These are phyloP conservation scores for Nothophoma quercina DNA, from an alignment of 2,329 filamentous ascomycete species.

Conservation along the genomic window DNA sequence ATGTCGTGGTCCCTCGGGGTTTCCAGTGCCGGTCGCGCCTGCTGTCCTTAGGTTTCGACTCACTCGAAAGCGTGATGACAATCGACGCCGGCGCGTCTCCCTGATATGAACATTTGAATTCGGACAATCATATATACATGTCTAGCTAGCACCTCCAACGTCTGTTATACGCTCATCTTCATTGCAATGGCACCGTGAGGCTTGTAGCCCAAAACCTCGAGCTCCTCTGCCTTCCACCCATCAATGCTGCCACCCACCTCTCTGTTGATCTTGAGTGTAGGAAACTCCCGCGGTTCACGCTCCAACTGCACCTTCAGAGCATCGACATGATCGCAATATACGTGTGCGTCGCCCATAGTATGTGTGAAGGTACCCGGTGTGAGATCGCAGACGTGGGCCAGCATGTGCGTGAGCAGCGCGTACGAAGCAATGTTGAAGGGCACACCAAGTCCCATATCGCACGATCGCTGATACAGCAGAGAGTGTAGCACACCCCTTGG, in stretches of 20 bases:
- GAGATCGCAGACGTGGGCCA: slow-evolving; percentile 85
- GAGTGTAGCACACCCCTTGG: slow-evolving; percentile 78
- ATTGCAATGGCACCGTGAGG: slow-evolving; percentile 93
- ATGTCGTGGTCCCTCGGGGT: background rate
- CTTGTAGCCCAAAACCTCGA: slow-evolving; percentile 85
- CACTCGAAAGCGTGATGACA: background rate
- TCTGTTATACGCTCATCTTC: slow-evolving; percentile 90
- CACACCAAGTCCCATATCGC: slow-evolving; percentile 96
- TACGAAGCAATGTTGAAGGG: slow-evolving; percentile 98
- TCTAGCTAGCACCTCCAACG: background rate
- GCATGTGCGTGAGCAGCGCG: slow-evolving; percentile 91
- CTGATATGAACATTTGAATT: background rate
- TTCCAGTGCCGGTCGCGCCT: background rate
- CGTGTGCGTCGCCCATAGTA: slow-evolving; percentile 97
- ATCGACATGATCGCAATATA: slow-evolving; percentile 92
- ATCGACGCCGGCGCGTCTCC: background rate
- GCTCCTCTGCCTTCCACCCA: slow-evolving; percentile 88
- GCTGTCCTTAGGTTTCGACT: too few relatives aligned
- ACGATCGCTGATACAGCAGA: slow-evolving; percentile 90
- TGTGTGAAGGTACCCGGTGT: slow-evolving; percentile 88
- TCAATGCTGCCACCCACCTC: slow-evolving; percentile 80
- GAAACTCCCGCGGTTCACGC: slow-evolving; percentile 82
- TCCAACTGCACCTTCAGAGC: slow-evolving; percentile 82
- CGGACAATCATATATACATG: slow-evolving; percentile 13
- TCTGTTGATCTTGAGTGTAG: slow-evolving; percentile 74